Evolutionary conservation across 176 grass and related monocot genomes (phyloP), one percentile per base, ranked within the genome.

Genomic region (Luzula sylvatica): DNA sequence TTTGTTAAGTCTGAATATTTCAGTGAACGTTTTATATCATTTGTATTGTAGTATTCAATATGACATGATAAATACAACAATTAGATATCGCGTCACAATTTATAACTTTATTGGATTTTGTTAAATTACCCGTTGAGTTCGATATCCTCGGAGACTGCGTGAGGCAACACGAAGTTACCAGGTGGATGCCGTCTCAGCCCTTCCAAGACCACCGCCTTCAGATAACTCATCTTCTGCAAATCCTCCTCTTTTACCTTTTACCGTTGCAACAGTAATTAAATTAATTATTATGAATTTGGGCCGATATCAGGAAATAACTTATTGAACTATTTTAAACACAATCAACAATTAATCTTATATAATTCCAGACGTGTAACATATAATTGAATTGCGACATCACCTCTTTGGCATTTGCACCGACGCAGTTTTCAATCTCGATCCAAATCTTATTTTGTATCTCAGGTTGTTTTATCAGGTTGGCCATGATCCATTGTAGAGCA

Each of bases 401-500:
- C 58, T 63, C 58, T 28, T 44, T 38, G 25, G 23, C 20, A 29
- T 68, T 35, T 20, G 20, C 49, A 26, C 41, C 30, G 12, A 49
- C 61, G 2, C 67, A 61, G 11, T 41, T 20, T 43, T 42, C 53
- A 7, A 75, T 67, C 53, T 75, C 72, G 5, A 19, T 56, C 43
- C 27, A 42, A 8, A 75, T 19, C 53, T 67, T 58, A 14, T 38
- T 12, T 59, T 75, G 72, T 3, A 75, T 20, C 15, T 52, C 42
- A 5, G 39, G 72, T 4, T 53, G 39, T 38, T 67, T 67, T 20
- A 68, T 62, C 35, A 75, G 63, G 40, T 66, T 58, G 4, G 72
- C 72, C 72, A 75, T 75, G 63, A 75, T 68, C 72, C 72, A 75
- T 50, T 75, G 62, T 45, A 75, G 28, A 14, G 53, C 12, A 12